A percentile compares a stretch with the other conserved stretches of the same genome.
Evolutionary conservation across 2,329 filamentous ascomycete genomes (phyloP).

Genomic region (Neophaeococcomyces aloes): DNA sequence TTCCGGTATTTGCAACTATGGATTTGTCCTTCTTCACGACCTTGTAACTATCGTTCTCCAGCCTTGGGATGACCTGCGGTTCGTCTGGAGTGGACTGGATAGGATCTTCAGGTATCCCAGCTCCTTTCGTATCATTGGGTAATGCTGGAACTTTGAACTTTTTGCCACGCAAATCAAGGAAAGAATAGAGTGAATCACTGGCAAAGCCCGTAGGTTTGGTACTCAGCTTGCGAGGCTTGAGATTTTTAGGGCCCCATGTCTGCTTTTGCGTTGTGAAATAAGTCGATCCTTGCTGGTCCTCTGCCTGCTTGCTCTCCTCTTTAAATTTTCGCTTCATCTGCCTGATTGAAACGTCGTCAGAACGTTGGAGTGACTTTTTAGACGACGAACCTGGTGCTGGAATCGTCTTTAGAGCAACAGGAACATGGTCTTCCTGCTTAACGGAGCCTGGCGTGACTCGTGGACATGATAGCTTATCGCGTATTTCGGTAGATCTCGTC

Average conservation of each 20-base stretch:
- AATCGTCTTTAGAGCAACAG: no score
- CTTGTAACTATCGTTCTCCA: background rate
- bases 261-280: background rate
- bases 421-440: no score
- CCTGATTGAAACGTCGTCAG: no score
- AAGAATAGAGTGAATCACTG: constrained; percentile 14
- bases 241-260: background rate
- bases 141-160: constrained; percentile 13
- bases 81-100: constrained; percentile 15
- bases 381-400: no score
- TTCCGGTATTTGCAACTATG: background rate
- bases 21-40: background rate
- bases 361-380: no score
- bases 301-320: no score
- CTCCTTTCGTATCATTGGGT: background rate
- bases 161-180: constrained; percentile 19
- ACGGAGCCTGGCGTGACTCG: no score
- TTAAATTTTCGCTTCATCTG: no score
- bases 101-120: constrained; percentile 14
- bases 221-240: background rate
- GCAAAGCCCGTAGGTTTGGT: constrained; percentile 7
- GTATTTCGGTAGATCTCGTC: no score
- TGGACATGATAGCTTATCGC: no score
- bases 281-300: background rate
- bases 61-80: background rate